Evolutionary conservation across 108 stramenopile species (phyloP), one percentile per base, ranked within the genome.

Genomic region (Nitzschia sp.): DNA sequence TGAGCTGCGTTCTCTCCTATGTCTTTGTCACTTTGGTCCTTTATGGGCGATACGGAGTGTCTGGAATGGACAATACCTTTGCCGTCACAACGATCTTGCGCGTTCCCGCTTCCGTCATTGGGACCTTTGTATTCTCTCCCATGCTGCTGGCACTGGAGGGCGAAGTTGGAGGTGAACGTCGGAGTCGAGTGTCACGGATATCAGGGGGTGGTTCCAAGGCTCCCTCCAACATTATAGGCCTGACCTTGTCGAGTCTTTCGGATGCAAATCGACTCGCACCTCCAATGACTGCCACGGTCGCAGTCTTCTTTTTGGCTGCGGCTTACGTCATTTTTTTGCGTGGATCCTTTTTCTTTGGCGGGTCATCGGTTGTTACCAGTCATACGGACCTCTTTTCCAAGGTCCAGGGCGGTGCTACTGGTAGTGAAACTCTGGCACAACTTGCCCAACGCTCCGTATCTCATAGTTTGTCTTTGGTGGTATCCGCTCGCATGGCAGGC

Each of bases 101-200:
- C 19, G 70, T 88, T 38, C 88, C 88, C 24, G 73, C 75, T 30
- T 83, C 88, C 23, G 70, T 90, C 23, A 53, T 88, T 38, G 91
- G 88, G 11, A 93, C 87, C 3, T 27, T 93, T 25, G 24, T 82
- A 13, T 60, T 77, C 25, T 61, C 88, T 35, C 79, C 83, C 0
- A 85, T 93, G 9, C 71, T 93, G 61, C 63, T 90, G n/a, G 51
- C 71, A 6, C 61, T 93, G 54, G 88, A 93, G 66, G 87, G 88
- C 15, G 91, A 93, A 79, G 46, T 60, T 9, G 68, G 75, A n/a
- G 64, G 46, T 21, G 65, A 74, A 45, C 63, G 71, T 45, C 55
- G 76, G 38, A 73, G 58, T 45, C 66, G 82, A 25, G 61, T 60
- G 23, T 72, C 84, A 18, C 78, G 82, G 30, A 48, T 75, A 34